Conservation (phyloP, 139 green algal species). For the Chlamydomonas sphaeroides region DNA sequence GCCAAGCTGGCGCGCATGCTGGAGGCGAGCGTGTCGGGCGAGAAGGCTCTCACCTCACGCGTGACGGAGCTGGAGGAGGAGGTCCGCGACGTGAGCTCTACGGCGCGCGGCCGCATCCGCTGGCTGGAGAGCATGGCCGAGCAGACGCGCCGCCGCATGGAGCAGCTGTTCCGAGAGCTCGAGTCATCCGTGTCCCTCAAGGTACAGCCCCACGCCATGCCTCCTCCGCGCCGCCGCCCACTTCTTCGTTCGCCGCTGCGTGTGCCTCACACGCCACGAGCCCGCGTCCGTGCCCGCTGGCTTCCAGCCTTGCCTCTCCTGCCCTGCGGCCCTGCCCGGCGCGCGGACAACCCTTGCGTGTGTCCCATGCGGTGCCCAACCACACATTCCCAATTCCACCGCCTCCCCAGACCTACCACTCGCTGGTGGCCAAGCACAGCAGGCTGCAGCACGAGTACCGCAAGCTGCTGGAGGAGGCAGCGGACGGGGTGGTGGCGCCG, state of each 20-base stretch:
- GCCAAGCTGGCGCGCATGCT: constrained; percentile 67
- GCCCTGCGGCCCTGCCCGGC: too few relatives aligned
- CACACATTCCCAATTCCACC: too few relatives aligned
- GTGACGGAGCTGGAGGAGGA: constrained; percentile 64
- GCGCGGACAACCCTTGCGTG: too few relatives aligned
- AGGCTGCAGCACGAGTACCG: constrained; percentile 53
- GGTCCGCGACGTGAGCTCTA: constrained; percentile 54
- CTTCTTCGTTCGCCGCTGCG: too few relatives aligned
- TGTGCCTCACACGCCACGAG: too few relatives aligned
- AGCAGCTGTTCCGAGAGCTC: constrained; percentile 59
- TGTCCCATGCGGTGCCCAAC: too few relatives aligned
- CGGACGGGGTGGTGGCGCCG: constrained; percentile 43
- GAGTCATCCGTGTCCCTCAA: constrained; percentile 53
- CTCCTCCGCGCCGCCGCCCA: too few relatives aligned
- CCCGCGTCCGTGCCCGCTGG: too few relatives aligned
- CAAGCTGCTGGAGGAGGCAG: constrained; percentile 58
- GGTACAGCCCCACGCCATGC: too few relatives aligned
- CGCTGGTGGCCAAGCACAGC: constrained; percentile 61
- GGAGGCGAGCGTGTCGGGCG: constrained; percentile 44
- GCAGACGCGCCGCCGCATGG: constrained; percentile 46
- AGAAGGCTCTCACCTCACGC: constrained; percentile 49
- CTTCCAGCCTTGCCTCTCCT: too few relatives aligned
- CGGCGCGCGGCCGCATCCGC: constrained; percentile 59
- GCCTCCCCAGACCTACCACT: constrained; percentile 56
- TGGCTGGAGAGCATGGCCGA: constrained; percentile 62